A percentile compares a stretch with the other conserved stretches of the same genome.
These are phyloP conservation scores for Magnolia changhungtana DNA, from an alignment of 164 flowering plant genomes.

Conservation along the genomic window DNA sequence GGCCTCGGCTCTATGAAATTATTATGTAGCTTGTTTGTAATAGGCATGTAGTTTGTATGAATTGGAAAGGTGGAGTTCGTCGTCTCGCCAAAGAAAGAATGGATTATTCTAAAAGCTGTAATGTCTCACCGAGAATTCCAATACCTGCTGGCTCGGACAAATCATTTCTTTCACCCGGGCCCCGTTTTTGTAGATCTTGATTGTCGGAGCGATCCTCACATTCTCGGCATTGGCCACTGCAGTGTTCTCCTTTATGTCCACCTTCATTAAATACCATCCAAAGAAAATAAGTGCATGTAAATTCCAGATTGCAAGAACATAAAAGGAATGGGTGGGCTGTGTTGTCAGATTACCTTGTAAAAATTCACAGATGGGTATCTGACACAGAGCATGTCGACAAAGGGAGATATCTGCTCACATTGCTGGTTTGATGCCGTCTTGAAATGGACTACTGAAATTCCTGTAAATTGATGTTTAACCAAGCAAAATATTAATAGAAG, in stretches of 20 bases:
- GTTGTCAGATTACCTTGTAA: constrained; percentile 48
- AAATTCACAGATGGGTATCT: constrained; percentile 75
- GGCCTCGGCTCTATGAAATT: constrained; percentile 34
- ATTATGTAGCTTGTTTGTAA: constrained; percentile 38
- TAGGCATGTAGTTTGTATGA: constrained; percentile 31
- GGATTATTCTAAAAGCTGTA: constrained; percentile 47
- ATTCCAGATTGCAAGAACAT: neutral
- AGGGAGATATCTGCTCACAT: constrained; percentile 60
- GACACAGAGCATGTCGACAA: constrained; percentile 49
- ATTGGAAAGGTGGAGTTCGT: constrained; percentile 10
- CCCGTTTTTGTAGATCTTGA: constrained; percentile 83
- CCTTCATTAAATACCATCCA: constrained; percentile 38
- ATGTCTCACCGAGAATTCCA: constrained; percentile 82
- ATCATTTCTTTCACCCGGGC: constrained; percentile 72
- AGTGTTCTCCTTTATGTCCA: constrained; percentile 60
- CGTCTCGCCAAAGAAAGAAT: neutral
- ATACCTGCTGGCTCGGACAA: constrained; percentile 60
- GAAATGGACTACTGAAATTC: constrained; percentile 70
- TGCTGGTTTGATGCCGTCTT: constrained; percentile 36
- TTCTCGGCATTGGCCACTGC: constrained; percentile 59
- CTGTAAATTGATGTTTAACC: constrained; percentile 26
- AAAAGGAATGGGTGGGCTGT: neutral
- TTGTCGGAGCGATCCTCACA: constrained; percentile 68
- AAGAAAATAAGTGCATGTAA: neutral
- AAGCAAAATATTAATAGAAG: neutral